Base-by-base conservation (phyloP, 2,329 filamentous ascomycete genomes). In the Microcyclospora pomicola region DNA sequence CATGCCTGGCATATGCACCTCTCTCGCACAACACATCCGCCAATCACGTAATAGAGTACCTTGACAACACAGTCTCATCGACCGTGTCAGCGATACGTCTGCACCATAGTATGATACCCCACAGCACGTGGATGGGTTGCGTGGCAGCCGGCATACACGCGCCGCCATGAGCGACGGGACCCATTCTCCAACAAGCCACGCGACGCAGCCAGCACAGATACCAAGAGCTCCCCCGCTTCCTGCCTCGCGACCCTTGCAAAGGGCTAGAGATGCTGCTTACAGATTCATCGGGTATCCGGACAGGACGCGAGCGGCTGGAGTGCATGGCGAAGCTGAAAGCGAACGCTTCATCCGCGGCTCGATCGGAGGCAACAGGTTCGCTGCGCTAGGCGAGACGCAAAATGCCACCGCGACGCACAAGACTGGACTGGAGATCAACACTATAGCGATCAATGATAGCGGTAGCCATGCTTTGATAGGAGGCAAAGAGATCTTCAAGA, bases 401-500 rank as follows among this genome's bases (percentile, higher is more conserved):
- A 71, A 73, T 47, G 67, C 73, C 45, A 72, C 68, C 42, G 65
- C 73, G 41, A 71, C 67, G 50, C 73, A 79, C 56, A 71, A 69
- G 49, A 79, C 75, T n/a, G 74, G 74, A 33, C 68, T 79, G 37
- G 69, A 74, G 44, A 77, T 80, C 49, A 61, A 70, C 32, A 71
- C 75, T 29, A 62, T 80, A 37, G 74, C 78, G 55, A 72, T 77
- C 56, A 79, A 77, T 43, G 72, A 74, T 31, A 65, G 69, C 39
- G 65, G 69, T 41, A 77, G 73, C 42, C 75, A 77, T 63, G 75
- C 74, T 37, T 65, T 80, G 38, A 67, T 80, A 46, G 75, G 73
- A 31, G 75, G 75, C 37, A 73, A 73, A 45, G 73, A 79, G 47
- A 77, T 80, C 40, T 67, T 80, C 49, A 77, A 77, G 57, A 79